Percentiles rank a stretch among this genome's conserved stretches.
phyloP scores from a whole-genome alignment of 78 protist species.

The Fonticula alba region DNA sequence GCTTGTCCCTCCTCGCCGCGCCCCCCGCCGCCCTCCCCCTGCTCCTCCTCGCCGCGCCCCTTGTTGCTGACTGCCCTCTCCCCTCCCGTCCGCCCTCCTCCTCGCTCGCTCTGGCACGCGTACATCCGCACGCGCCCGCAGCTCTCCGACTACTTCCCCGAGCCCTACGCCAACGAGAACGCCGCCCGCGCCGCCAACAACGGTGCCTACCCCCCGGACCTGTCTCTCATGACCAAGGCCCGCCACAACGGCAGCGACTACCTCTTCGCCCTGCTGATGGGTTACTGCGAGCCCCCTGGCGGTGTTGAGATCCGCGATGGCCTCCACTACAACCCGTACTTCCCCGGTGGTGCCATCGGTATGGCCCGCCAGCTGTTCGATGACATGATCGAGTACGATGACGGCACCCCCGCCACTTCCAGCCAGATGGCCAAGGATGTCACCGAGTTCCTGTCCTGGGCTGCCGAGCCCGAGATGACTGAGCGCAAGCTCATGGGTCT shows the following conservation, averaged over 20 bases:
- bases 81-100: too few relatives aligned
- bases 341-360: slow-evolving; percentile 64
- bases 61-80: too few relatives aligned
- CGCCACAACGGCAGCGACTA: slow-evolving; percentile 57
- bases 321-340: slow-evolving; percentile 69
- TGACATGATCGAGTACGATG: slow-evolving; percentile 55
- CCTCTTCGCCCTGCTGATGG: slow-evolving; percentile 63
- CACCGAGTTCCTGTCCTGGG: slow-evolving; percentile 61
- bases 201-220: slow-evolving; percentile 79
- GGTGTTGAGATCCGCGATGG: slow-evolving; percentile 53
- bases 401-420: slow-evolving; percentile 61
- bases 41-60: too few relatives aligned
- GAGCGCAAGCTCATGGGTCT: slow-evolving; percentile 51
- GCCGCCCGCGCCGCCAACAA: slow-evolving; percentile 59
- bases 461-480: slow-evolving; percentile 51
- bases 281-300: slow-evolving; percentile 59
- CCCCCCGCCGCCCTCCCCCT: too few relatives aligned
- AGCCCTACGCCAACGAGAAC: slow-evolving; percentile 67
- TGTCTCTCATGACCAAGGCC: slow-evolving; percentile 57
- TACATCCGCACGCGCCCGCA: too few relatives aligned
- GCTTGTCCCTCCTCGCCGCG: too few relatives aligned
- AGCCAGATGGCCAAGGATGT: slow-evolving; percentile 81
- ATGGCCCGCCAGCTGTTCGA: slow-evolving; percentile 54
- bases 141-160: slow-evolving; percentile 53
- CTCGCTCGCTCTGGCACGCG: too few relatives aligned